Percentiles rank a stretch among this genome's conserved stretches.
Evolutionary conservation across 495 filamentous ascomycete genomes (phyloP).

Genomic region (Haplographium delicatum): DNA sequence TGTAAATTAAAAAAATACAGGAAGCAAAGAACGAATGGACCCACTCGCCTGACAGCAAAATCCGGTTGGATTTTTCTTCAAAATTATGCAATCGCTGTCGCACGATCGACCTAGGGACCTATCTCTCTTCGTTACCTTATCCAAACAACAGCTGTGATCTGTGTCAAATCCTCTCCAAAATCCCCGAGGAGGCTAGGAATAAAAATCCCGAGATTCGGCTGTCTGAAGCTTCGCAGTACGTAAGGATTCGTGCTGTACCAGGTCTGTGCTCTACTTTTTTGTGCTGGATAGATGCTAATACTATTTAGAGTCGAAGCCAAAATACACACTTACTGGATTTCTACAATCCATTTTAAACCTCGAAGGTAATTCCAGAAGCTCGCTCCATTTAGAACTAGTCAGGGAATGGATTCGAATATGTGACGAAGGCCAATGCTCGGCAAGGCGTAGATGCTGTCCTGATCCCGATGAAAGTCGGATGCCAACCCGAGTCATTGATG

Average conservation of each 20-base stretch:
- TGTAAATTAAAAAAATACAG: constrained; percentile 3
- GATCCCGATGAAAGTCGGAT: neutral
- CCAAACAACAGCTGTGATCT: neutral
- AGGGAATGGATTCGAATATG: constrained; percentile 3
- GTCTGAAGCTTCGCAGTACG: neutral
- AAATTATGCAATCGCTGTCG: constrained; percentile 5
- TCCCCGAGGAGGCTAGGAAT: neutral
- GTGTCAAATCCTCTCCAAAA: constrained; percentile 2
- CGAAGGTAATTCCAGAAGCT: too few species aligned
- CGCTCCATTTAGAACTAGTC: neutral
- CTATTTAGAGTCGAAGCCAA: too few species aligned
- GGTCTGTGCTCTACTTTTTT: constrained; percentile 2
- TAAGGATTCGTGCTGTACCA: constrained; percentile 4
- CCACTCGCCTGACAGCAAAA: neutral
- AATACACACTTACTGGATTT: too few species aligned
- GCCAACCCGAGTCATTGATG: constrained; percentile 6
- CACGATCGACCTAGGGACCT: neutral
- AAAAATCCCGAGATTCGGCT: neutral
- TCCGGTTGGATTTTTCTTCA: constrained; percentile 1
- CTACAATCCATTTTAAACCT: too few species aligned
- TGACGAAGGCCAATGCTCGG: constrained; percentile 1
- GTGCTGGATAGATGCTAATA: constrained; percentile 5
- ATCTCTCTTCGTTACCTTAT: constrained; percentile 1
- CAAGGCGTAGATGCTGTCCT: neutral
- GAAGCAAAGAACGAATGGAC: neutral